Percentiles rank a stretch among this genome's conserved stretches.
These are phyloP conservation scores for Cercospora zeae-maydis DNA, from an alignment of 2,329 filamentous ascomycete species.

Conservation along the genomic window DNA sequence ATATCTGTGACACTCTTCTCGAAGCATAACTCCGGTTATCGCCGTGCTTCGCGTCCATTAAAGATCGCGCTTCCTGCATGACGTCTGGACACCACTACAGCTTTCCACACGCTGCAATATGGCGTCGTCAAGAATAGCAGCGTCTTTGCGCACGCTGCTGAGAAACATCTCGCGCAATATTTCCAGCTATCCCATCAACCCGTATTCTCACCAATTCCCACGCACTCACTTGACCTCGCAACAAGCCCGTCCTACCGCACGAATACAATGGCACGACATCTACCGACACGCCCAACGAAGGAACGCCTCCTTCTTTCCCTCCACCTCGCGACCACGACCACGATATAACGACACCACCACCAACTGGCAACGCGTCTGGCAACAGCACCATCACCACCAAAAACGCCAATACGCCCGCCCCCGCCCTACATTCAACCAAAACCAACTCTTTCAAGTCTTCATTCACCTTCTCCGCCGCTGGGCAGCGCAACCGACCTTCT, in stretches of 20 bases:
- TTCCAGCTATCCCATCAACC: neutral
- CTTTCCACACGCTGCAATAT: neutral
- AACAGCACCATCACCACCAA: slow-evolving; percentile 8
- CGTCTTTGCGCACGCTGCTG: slow-evolving; percentile 1
- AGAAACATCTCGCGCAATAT: neutral
- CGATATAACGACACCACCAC: neutral
- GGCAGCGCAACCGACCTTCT: slow-evolving; percentile 47
- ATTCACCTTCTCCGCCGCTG: slow-evolving; percentile 34
- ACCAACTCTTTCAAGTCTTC: slow-evolving; percentile 29
- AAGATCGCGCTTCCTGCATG: neutral
- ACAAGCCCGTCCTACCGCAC: slow-evolving; percentile 1
- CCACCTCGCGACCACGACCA: neutral
- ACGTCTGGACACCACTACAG: neutral
- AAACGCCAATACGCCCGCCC: slow-evolving; percentile 23
- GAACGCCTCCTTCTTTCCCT: neutral
- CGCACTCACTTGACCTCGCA: neutral
- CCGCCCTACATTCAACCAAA: slow-evolving; percentile 33
- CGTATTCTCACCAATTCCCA: neutral
- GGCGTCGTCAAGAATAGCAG: slow-evolving; percentile 1
- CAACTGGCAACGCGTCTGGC: slow-evolving; percentile 16
- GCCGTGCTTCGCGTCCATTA: neutral
- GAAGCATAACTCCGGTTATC: neutral
- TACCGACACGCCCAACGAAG: slow-evolving; percentile 6
- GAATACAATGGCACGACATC: slow-evolving; percentile 10
- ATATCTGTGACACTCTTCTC: neutral